Base-by-base conservation (phyloP, 2,329 filamentous ascomycete species). In the Pestalotiopsis sp. region DNA sequence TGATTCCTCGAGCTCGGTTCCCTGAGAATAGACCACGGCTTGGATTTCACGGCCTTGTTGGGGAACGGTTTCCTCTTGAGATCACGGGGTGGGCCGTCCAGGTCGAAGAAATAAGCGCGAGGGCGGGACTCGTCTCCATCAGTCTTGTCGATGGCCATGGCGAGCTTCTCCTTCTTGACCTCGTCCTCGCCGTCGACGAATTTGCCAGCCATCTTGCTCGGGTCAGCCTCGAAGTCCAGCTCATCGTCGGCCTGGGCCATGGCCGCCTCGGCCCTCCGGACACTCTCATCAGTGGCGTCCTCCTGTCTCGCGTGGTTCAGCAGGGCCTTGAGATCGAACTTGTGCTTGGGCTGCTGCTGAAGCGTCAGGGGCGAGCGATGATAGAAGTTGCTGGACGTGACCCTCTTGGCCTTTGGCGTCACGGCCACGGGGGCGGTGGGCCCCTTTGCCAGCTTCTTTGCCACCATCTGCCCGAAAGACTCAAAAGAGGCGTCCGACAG, bases 281-380 rank as follows among this genome's bases (percentile, higher is more conserved):
- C 84, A 70, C 86, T 90, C 17, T 86, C 88, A 66, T 89, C 87
- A 1, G 85, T 85, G 52, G 88, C 87, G 57, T 88, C 83, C 70
- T 93, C 88, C 68, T 85, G 83, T 56, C 84, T 81, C 5, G 89
- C 86, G 74, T 90, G 86, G 60, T 83, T 86, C 56, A 91, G 82
- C 9, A 94, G 82, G 1, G 86, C 83, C 68, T 88, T 87, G 67
- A 94, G 78, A 66, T 91, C 87, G 71, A 90, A 91, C 71, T 87
- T 90, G 77, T 91, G 90, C 74, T 85, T 87, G 13, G 64, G 60
- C 62, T 69, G 75, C 31, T 75, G 80, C 59, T 83, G 82, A 67
- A 85, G 79, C 2, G 86, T 82, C 63, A 88, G 73, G 4, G 88
- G 86, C 3, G 87, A 88, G 9, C 79, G 75, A 68, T 79, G 79